Evolutionary conservation across 2,329 filamentous ascomycete species (phyloP).

Genomic region (Mollisia scopiformis): DNA sequence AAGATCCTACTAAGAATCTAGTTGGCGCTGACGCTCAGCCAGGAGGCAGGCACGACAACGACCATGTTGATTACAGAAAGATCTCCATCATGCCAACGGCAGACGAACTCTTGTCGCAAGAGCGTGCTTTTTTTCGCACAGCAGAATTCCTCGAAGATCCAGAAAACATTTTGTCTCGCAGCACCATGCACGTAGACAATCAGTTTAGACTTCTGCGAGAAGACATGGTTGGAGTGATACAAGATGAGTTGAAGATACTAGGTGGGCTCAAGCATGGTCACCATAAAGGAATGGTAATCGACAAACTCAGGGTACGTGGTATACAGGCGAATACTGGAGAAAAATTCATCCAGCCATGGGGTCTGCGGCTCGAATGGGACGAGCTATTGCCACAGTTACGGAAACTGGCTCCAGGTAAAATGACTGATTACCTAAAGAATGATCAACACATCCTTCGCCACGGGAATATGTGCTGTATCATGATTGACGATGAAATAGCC

Average conservation of each 20-base stretch:
- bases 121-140: slow-evolving; percentile 57
- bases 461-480: slow-evolving; percentile 62
- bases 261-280: slow-evolving; percentile 51
- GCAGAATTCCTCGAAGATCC: slow-evolving; percentile 51
- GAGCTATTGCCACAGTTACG: slow-evolving; percentile 49
- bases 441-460: slow-evolving; percentile 58
- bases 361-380: slow-evolving; percentile 45
- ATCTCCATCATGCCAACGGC: slow-evolving; percentile 68
- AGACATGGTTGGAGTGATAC: slow-evolving; percentile 69
- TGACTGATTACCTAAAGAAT: slow-evolving; percentile 49
- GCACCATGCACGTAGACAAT: slow-evolving; percentile 63
- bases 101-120: slow-evolving; percentile 61
- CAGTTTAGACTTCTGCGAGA: slow-evolving; percentile 73
- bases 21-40: slow-evolving; percentile 38
- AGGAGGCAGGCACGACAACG: slow-evolving; percentile 76
- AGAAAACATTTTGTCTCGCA: slow-evolving; percentile 39
- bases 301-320: slow-evolving; percentile 41
- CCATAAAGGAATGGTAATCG: slow-evolving; percentile 42
- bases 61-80: slow-evolving; percentile 61
- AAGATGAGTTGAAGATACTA: slow-evolving; percentile 59
- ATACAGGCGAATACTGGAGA: slow-evolving; percentile 32
- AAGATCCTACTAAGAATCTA: slow-evolving; percentile 13
- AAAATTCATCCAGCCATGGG: slow-evolving; percentile 35
- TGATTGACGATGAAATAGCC: slow-evolving; percentile 52
- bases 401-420: slow-evolving; percentile 31